Evolutionary conservation across 1,284 basidiomycete species (phyloP), one percentile per base, ranked within the genome.

Genomic region (Trichosporon ovoides): DNA sequence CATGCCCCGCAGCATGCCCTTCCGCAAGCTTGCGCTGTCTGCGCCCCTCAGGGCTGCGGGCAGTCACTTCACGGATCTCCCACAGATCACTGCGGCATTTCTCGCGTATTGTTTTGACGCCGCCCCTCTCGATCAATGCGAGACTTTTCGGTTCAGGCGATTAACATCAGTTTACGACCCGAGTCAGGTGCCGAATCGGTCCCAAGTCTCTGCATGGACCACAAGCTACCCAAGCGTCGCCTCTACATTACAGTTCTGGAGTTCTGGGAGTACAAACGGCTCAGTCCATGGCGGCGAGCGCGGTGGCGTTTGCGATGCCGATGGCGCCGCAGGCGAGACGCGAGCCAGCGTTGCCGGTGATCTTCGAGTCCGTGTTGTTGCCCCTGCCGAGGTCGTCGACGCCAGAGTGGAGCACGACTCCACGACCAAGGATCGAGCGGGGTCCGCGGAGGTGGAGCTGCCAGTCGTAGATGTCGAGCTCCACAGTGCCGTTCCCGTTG

Each of bases 401-500:
- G 53, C 58, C 61, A 18, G 33, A 36, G 53, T 62, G 61, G 24
- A 62, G 50, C 16, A 62, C 60, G 19, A 62, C n/a, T 3, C 46
- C 61, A 38, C 55, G 57, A 18, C 55, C 53, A 5, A 57, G 16
- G 37, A 62, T 54, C 36, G 50, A 50, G 31, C 61, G 57, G 1
- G 20, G 19, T 11, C 58, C 58, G 36, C 51, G 55, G 28, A 62
- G 57, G 4, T 22, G 43, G 16, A 48, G 43, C 24, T 48, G 24
- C 14, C 43, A 22, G 43, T 48, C 43, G 24, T 22, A 28, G 43
- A 48, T 48, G 43, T 48, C 43, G 28, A 48, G 43, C 14, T 28
- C 13, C 22, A 48, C 43, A 10, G 43, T 48, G 13, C 43, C 89
- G 35, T 55, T 38, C 19, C 16, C 57, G 53, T 58, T 35, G 22